Percentiles rank a stretch among this genome's conserved stretches.
phyloP scores from a whole-genome alignment of 2,329 filamentous ascomycete genomes.

The Trichoderma gracile region DNA sequence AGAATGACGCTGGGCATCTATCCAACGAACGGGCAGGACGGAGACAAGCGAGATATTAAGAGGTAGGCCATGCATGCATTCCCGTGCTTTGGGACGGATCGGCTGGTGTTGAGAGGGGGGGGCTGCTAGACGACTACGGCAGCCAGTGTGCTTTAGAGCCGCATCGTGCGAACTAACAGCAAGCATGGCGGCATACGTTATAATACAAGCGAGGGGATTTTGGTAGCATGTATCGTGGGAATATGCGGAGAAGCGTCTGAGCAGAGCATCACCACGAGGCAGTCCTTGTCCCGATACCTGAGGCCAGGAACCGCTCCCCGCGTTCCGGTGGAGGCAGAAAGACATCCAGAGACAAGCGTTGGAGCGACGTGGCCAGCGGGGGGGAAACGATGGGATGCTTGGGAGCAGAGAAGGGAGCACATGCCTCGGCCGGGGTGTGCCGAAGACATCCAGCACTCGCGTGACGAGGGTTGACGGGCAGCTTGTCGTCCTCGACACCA shows the following conservation, averaged over 20 bases:
- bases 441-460: neutral
- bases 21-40: constrained; percentile 14
- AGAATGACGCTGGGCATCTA: constrained; percentile 4
- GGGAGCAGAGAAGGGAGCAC: constrained; percentile 17
- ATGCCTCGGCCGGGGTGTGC: constrained; percentile 17
- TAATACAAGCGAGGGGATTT: neutral
- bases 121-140: constrained; percentile 12
- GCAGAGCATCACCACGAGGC: neutral
- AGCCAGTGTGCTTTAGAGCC: neutral
- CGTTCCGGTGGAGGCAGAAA: constrained; percentile 7
- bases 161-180: neutral
- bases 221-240: neutral
- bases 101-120: constrained; percentile 18
- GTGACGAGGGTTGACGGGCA: too few species aligned
- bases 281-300: neutral
- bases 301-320: neutral
- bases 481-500: too few species aligned
- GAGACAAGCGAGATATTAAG: constrained; percentile 22
- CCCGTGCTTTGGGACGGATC: constrained; percentile 21
- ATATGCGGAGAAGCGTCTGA: neutral
- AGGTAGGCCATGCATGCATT: constrained; percentile 22
- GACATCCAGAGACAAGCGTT: constrained; percentile 16
- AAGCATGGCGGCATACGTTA: neutral
- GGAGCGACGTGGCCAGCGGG: constrained; percentile 23
- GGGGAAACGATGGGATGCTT: constrained; percentile 5